Evolutionary conservation across 768 basidiomycete genomes (phyloP), one percentile per base, ranked within the genome.

Genomic region (Hygrocybe punicea): DNA sequence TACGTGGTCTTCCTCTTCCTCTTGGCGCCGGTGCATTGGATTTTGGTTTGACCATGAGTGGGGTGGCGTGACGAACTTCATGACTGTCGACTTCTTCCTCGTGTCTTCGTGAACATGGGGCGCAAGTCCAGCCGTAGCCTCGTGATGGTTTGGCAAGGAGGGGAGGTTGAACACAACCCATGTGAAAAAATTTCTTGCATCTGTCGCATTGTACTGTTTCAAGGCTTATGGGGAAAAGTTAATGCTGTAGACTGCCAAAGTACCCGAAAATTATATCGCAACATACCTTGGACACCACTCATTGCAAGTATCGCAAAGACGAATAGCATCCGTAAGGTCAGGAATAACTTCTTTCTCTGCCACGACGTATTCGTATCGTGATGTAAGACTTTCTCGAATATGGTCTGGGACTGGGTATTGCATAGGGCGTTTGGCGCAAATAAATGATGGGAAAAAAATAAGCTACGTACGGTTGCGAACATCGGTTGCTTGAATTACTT

Each of bases 51-150:
- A 75, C 74, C 6, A 17, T 65, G 58, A 33, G 44, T 13, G 85
- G 82, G 14, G 81, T 81, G 14, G 73, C 71, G 62, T 83, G 82
- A 39, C 87, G 85, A 48, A 83, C 79, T 25, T 86, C 85, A 61
- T 87, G 85, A 59, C 85, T 82, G 66, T 89, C 87, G 47, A 93
- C 88, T 67, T 90, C 84, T 64, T 93, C 89, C 63, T 93, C 93
- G 66, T 95, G 89, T 62, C 83, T 82, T 53, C 85, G 83, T 10
- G 93, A 89, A 70, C 95, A 98, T 1, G 93, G 92, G 0, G 91
- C 91, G 65, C 96, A 98, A 9, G 93, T 93, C 96, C 96, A 98
- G 19, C 91, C 93, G 73, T 98, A 98, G 45, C 96, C 96, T 60
- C 93, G 84, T 21, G 93, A 92, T 13, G 96, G 96, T 71, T 98